These are phyloP conservation scores for Venustampulla echinocandica DNA, from an alignment of 495 filamentous ascomycete genomes.

Conservation along the genomic window DNA sequence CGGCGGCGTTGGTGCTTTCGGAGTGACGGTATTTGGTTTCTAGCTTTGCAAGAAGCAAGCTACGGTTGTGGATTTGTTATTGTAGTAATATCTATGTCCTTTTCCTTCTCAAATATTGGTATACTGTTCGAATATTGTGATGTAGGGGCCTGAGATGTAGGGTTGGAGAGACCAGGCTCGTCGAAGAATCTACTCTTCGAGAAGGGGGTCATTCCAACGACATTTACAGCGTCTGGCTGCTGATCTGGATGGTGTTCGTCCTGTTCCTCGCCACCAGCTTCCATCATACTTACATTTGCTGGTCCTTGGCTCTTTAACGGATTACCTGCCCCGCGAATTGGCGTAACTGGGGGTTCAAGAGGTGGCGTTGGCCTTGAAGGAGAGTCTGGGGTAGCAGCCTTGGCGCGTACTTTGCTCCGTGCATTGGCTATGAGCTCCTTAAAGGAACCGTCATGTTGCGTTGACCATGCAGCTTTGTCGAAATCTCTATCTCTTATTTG, in stretches of 20 bases:
- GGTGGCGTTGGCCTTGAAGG: background rate
- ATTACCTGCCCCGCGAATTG: background rate
- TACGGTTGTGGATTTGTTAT: conserved; percentile 6
- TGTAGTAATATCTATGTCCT: conserved; percentile 9
- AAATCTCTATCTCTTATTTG: conserved; percentile 57
- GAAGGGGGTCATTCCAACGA: no score
- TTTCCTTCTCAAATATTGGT: conserved; percentile 1
- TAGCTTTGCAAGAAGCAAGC: conserved; percentile 1
- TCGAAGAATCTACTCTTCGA: no score
- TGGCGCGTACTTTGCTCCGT: conserved; percentile 26
- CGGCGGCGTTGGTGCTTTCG: background rate
- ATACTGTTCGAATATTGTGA: conserved; percentile 5
- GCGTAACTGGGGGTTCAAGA: background rate
- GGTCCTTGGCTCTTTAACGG: background rate
- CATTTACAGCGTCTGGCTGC: no score
- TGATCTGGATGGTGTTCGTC: no score
- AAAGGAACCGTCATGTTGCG: conserved; percentile 64
- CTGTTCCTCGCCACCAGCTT: no score
- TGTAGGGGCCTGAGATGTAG: no score
- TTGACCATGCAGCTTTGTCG: conserved; percentile 67
- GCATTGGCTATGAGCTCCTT: conserved; percentile 67
- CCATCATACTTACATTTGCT: no score
- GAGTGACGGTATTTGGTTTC: background rate
- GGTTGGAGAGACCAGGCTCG: no score
- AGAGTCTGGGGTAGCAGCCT: no score